phyloP scores from a whole-genome alignment of 306 rosid species.

The Cucumis cinereus region DNA sequence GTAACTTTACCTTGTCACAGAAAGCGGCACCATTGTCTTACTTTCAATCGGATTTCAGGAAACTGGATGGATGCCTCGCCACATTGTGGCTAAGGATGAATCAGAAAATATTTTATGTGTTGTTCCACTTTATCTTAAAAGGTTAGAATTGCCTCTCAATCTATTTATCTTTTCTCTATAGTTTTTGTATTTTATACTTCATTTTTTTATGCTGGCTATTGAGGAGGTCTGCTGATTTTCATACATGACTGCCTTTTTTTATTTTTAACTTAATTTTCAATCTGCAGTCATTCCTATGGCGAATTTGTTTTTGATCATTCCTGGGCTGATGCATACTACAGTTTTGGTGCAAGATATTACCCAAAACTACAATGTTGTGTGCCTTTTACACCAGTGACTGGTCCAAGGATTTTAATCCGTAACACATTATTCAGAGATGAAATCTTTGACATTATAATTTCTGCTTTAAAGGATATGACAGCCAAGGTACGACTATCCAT shows the following conservation, averaged over 20 bases:
- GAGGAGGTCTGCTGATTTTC: not conserved
- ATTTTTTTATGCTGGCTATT: not conserved
- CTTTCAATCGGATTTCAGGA: constrained; percentile 26
- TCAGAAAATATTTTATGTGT: constrained; percentile 37
- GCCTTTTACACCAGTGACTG: constrained; percentile 93
- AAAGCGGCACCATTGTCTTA: not conserved
- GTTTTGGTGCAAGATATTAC: constrained; percentile 62
- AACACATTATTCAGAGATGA: constrained; percentile 44
- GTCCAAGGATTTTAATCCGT: constrained; percentile 74
- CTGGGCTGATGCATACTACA: constrained; percentile 87
- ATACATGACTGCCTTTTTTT: not conserved
- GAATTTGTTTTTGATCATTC: constrained; percentile 97
- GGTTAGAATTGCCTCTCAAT: constrained; percentile 20
- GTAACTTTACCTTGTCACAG: not conserved
- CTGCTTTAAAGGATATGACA: constrained; percentile 62
- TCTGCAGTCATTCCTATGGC: constrained; percentile 78
- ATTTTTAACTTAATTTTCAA: constrained; percentile 7
- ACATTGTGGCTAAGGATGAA: constrained; percentile 58
- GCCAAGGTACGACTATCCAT: constrained; percentile 33
- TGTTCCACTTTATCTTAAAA: constrained; percentile 80
- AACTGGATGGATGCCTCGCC: constrained; percentile 83
- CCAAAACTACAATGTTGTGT: constrained; percentile 86
- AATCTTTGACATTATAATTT: constrained; percentile 47
- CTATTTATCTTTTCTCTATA: not conserved
- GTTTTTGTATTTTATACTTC: not conserved